Evolutionary conservation across 2,329 filamentous ascomycete species (phyloP), one percentile per base, ranked within the genome.

Genomic region (Cercospora sp.): DNA sequence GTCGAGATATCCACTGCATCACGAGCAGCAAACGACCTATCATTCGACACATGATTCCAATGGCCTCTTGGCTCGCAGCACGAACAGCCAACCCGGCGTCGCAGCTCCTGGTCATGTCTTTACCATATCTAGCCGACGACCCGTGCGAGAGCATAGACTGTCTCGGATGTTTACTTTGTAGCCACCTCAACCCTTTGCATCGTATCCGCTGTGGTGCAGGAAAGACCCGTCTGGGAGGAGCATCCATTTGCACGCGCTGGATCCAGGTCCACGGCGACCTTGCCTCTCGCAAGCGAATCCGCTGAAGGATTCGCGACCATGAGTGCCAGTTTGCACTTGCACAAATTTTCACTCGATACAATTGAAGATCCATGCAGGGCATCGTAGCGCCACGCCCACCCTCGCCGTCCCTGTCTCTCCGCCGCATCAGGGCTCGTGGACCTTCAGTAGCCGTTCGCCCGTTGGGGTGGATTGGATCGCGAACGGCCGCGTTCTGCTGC

Each of bases 81-180:
- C 2, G 33, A 31, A 23, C 57, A 12, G 10, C 18, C 57, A 23
- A 60, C 57, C n/a, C 18, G 57, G 30, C 31, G 30, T 31, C 28
- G 28, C 45, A 36, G 30, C 57, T 31, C 30, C 30, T 40, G 57
- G 28, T 36, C 31, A 12, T 33, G 18, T 6, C 26, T 42, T 9
- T 31, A 33, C 30, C 57, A 60, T 60, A 40, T 60, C 30, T 36
- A 40, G 57, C 57, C 57, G 30, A 60, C 57, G 57, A 60, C 26
- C 57, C 57, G 57, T 36, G 12, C 30, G 7, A 13, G 13, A 23
- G n/a, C 30, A 13, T 60, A 30, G 30, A 33, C 30, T 16, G 57
- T 60, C 57, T 51, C 45, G 45, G 45, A 12, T 48, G n/a, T 48
- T 12, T 23, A 48, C 42, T 23, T 18, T 10, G 18, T n/a, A 48